Conservation (phyloP, 1,139 yeast species). For the Sugiyamaella paludigena region DNA sequence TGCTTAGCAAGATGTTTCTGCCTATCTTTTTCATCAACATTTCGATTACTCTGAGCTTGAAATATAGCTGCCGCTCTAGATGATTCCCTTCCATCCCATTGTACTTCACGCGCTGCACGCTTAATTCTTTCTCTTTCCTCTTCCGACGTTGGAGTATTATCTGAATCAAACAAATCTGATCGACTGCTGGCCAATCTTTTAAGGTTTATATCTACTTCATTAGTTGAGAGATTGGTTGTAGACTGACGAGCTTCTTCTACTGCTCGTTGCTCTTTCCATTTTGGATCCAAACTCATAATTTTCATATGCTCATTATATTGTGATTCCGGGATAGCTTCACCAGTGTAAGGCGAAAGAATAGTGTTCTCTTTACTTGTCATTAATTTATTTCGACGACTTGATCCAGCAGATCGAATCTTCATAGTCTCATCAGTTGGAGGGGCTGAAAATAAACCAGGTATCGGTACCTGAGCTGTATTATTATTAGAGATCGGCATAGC, state of each 20-base stretch:
- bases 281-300: slow-evolving; percentile 73
- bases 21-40: slow-evolving; percentile 22
- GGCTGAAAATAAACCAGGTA: background rate
- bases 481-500: too few species aligned
- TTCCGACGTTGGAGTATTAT: slow-evolving; percentile 10
- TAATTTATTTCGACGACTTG: slow-evolving; percentile 50
- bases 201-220: slow-evolving; percentile 73
- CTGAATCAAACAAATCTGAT: slow-evolving; percentile 23
- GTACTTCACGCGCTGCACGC: slow-evolving; percentile 25
- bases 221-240: slow-evolving; percentile 61
- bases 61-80: slow-evolving; percentile 27
- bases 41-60: slow-evolving; percentile 25
- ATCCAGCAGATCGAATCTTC: slow-evolving; percentile 69
- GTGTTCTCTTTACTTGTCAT: slow-evolving; percentile 34
- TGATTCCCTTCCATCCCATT: slow-evolving; percentile 34
- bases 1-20: slow-evolving; percentile 28
- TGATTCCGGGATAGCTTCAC: slow-evolving; percentile 64
- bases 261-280: slow-evolving; percentile 67
- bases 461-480: background rate
- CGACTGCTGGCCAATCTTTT: slow-evolving; percentile 52
- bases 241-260: slow-evolving; percentile 58
- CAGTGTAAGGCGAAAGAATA: slow-evolving; percentile 73
- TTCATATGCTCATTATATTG: slow-evolving; percentile 73
- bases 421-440: slow-evolving; percentile 30
- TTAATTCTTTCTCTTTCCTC: slow-evolving; percentile 21